Conservation (phyloP, 768 basidiomycete genomes). For the Amanita muscaria region DNA sequence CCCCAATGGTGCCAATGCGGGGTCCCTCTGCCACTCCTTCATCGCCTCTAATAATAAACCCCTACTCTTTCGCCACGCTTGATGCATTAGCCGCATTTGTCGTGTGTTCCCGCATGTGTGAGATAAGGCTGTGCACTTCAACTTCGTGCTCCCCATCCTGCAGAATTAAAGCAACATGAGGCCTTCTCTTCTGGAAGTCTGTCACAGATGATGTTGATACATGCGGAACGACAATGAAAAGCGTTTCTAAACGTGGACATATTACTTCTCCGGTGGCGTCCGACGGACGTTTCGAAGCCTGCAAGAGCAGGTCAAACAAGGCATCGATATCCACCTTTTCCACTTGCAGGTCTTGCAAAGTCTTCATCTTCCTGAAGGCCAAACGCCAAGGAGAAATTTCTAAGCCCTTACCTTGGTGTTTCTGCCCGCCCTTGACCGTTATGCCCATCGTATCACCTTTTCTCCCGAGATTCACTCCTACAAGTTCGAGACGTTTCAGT, state of each 20-base stretch:
- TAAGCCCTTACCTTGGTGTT: too few relatives aligned
- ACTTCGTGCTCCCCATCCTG: not conserved
- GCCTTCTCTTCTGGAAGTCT: not conserved
- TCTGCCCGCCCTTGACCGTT: not conserved
- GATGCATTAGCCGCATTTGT: not conserved
- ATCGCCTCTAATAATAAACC: not conserved
- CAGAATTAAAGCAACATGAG: not conserved
- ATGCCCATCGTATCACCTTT: not conserved
- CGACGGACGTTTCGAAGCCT: not conserved
- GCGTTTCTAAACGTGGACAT: not conserved
- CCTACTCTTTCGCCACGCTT: not conserved
- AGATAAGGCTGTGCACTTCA: not conserved
- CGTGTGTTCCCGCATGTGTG: too few relatives aligned
- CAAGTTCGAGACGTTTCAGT: slow-evolving; percentile 20
- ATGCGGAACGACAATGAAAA: not conserved
- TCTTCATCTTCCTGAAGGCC: slow-evolving; percentile 22
- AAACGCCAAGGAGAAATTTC: slow-evolving; percentile 20
- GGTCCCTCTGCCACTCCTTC: not conserved
- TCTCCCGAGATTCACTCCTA: slow-evolving; percentile 14
- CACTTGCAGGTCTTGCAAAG: slow-evolving; percentile 17
- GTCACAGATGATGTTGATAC: not conserved
- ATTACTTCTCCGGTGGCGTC: not conserved
- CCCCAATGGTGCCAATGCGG: not conserved
- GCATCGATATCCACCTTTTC: slow-evolving; percentile 15
- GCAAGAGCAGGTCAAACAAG: slow-evolving; percentile 14